A percentile compares a stretch with the other conserved stretches of the same genome.
Conservation (phyloP, 2,329 filamentous ascomycete species). For the Nemania sp. region DNA sequence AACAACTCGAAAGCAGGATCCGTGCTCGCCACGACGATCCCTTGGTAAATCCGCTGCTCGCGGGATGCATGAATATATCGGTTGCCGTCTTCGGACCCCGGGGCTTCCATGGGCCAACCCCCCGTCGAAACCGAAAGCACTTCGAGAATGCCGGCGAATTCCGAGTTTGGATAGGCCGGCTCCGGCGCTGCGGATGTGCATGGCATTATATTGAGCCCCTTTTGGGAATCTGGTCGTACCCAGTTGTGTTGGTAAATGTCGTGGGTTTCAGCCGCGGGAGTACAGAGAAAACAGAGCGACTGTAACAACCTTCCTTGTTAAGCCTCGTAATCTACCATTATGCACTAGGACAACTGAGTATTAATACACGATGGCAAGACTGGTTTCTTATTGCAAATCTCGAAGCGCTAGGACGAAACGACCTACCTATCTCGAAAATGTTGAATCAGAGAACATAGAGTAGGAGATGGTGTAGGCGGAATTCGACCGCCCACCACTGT, state of each 20-base stretch:
- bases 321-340: background rate
- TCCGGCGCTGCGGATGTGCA: background rate
- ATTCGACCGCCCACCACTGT: slow-evolving; percentile 21
- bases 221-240: slow-evolving; percentile 7
- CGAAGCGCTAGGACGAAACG: background rate
- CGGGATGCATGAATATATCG: background rate
- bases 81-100: background rate
- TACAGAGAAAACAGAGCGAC: background rate
- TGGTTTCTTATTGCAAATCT: background rate
- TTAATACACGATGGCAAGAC: background rate
- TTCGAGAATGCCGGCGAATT: background rate
- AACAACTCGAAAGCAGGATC: too few relatives aligned
- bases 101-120: background rate
- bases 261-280: background rate
- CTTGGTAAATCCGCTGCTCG: background rate
- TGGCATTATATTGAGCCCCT: slow-evolving; percentile 1
- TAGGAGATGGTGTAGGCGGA: slow-evolving; percentile 11
- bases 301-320: background rate
- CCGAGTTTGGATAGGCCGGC: slow-evolving; percentile 4
- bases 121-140: slow-evolving; percentile 3
- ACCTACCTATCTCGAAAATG: background rate
- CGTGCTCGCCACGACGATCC: background rate
- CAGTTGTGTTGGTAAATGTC: background rate
- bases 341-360: too few relatives aligned
- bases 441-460: background rate